Conservation (phyloP, 2,329 filamentous ascomycete genomes). For the Exophiala dermatitidis region DNA sequence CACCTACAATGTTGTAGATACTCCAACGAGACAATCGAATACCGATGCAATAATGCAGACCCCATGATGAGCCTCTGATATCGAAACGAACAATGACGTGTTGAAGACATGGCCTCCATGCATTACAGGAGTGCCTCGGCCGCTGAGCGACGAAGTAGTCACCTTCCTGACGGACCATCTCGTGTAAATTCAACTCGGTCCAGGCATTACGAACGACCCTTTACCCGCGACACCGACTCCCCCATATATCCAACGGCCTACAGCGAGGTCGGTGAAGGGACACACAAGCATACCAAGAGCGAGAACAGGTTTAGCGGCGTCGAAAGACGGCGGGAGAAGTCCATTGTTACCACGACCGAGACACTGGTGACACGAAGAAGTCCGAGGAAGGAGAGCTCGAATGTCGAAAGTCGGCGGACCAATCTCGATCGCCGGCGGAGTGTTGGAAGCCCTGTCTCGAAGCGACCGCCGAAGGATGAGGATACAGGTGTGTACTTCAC, state of each 20-base stretch:
- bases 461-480: slow-evolving; percentile 30
- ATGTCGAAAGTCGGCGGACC: slow-evolving; percentile 10
- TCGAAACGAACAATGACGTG: slow-evolving; percentile 2
- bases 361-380: slow-evolving; percentile 45
- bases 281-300: slow-evolving; percentile 14
- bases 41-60: no score
- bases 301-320: slow-evolving; percentile 24
- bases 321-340: slow-evolving; percentile 29
- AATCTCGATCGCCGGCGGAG: slow-evolving; percentile 5
- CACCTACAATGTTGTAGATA: no score
- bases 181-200: slow-evolving; percentile 26
- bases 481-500: slow-evolving; percentile 27
- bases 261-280: slow-evolving; percentile 20
- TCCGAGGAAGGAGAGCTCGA: slow-evolving; percentile 41
- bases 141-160: slow-evolving; percentile 23
- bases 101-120: slow-evolving; percentile 22
- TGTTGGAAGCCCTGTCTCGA: slow-evolving; percentile 13
- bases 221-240: slow-evolving; percentile 18
- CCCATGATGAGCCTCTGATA: no score
- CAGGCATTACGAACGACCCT: slow-evolving; percentile 21
- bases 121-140: slow-evolving; percentile 28
- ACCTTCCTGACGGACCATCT: slow-evolving; percentile 17
- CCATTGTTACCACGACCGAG: slow-evolving; percentile 35
- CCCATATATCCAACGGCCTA: slow-evolving; percentile 18
- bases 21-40: no score